Evolutionary conservation across 2,329 filamentous ascomycete species (phyloP), one percentile per base, ranked within the genome.

Genomic region (Xylariaceae sp.): DNA sequence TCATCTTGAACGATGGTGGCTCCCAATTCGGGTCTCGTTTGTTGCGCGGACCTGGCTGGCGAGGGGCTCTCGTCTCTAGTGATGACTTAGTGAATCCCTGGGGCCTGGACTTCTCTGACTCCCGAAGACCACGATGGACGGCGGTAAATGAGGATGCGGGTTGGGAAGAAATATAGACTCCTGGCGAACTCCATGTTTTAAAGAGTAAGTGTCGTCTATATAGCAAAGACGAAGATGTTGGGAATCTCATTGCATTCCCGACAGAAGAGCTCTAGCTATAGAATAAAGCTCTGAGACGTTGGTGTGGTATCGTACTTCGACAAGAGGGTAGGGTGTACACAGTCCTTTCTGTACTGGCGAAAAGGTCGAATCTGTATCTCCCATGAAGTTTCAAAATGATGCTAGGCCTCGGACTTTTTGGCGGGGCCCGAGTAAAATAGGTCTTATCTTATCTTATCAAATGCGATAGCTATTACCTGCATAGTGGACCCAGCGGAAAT

Each of bases 51-150:
- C 52, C 41, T 60, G 71, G 30, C 6, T 47, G 62, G 35, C 60
- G 57, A 19, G 68, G 64, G 6, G 59, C 47, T 12, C 40, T 19
- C 5, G 54, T 31, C 19, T 47, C 31, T 51, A 71, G 60, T n/a
- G 67, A 66, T 11, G 59, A 62, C 3, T 50, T 45, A 2, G 61
- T 59, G 47, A 65, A 65, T 9, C 69, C 68, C 51, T 70, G 69
- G 19, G 66, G 65, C 48, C 65, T 61, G 37, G 66, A 64, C 52
- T 69, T 69, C 54, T 72, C 60, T 26, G 71, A 73, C 37, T 64
- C 57, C 30, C 84, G 81, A 52, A 89, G 75, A 11, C 87, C 87
- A 45, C 79, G 76, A 60, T 84, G 80, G 64, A 91, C 90, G 43
- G 86, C 86, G 7, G 86, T 87, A 56, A 89, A 76, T 42, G 83